Base-by-base conservation (phyloP, 1,284 basidiomycete genomes). In the Malassezia psittaci region DNA sequence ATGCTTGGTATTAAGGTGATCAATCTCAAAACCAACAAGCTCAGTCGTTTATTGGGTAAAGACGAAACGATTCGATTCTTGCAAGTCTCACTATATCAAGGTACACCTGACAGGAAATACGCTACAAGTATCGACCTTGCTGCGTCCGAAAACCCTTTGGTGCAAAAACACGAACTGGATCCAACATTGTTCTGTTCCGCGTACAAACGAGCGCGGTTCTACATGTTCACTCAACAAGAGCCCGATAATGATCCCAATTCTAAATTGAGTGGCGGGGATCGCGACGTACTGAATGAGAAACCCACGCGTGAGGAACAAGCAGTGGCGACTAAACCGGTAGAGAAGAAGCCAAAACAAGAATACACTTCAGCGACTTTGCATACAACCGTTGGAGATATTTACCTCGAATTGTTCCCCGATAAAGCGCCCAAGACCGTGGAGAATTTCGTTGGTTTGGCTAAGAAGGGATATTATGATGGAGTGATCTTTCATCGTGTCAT, bases 401-500 rank as follows among this genome's bases (percentile, higher is more conserved):
- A 66, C 29, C 77, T 94, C 60, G 84, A 86, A 7, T 79, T 98
- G 36, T 96, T 89, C 82, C 90, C 91, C 0, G 82, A 88, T 62
- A 83, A 90, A 51, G 87, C 87, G 8, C 93, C 93, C 3, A 91
- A 87, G 75, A 84, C 94, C 0, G 91, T 96, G 40, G 93, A 96
- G 77, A 99, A 96, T 78, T 98, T 99, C 76, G 85, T 90, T 18
- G 90, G 88, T 1, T 88, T 96, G 67, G 83, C 88, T n/a, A 81
- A 85, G 64, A 89, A 84, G 67, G 85, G 88, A 1, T 98, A 89
- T 78, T 98, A 87, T 75, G 91, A 99, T 74, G 85, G 86, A 18
- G 80, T 96, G 51, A 83, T 96, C 69, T 96, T 98, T 80, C 94
- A 99, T 76, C 87, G 94, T 57, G 87, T 98, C 62, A 99, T 99